Evolutionary conservation across 371 early-diverging fungal species (phyloP).

Genomic region (Enterospora canceri): DNA sequence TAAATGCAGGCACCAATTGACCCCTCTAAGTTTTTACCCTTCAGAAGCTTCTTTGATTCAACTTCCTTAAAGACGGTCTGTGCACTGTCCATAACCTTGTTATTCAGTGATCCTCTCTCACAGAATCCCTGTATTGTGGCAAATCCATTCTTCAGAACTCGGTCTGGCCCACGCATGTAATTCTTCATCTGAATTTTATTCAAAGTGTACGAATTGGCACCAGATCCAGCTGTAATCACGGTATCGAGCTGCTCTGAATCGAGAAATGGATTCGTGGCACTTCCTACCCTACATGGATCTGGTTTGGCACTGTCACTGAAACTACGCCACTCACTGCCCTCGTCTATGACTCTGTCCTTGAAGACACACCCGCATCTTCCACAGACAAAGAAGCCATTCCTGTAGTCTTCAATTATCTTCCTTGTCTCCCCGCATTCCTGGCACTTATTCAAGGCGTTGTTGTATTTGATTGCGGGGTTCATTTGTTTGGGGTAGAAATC

Average conservation of each 20-base stretch:
- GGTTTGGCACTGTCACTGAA: slow-evolving; percentile 72
- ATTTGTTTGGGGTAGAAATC: slow-evolving; percentile 9
- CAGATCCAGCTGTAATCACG: slow-evolving; percentile 50
- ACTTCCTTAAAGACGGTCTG: slow-evolving; percentile 76
- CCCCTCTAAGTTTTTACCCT: slow-evolving; percentile 74
- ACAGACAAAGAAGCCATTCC: slow-evolving; percentile 74
- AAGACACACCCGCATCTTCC: slow-evolving; percentile 84
- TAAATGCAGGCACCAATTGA: slow-evolving; percentile 89
- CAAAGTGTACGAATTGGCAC: slow-evolving; percentile 45
- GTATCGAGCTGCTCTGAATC: slow-evolving; percentile 56
- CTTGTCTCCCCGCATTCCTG: slow-evolving; percentile 58
- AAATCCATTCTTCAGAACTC: slow-evolving; percentile 71
- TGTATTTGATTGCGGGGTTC: slow-evolving; percentile 26
- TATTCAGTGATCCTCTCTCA: slow-evolving; percentile 71
- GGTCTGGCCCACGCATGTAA: slow-evolving; percentile 59
- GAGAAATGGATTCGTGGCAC: slow-evolving; percentile 62
- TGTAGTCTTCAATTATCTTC: slow-evolving; percentile 86
- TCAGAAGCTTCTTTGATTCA: slow-evolving; percentile 68
- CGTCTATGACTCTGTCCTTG: slow-evolving; percentile 88
- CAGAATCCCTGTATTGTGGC: slow-evolving; percentile 77
- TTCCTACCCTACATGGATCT: slow-evolving; percentile 95
- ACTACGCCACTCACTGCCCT: slow-evolving; percentile 93
- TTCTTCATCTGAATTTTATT: slow-evolving; percentile 57
- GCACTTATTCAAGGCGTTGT: slow-evolving; percentile 32
- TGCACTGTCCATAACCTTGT: slow-evolving; percentile 73